A percentile compares a stretch with the other conserved stretches of the same genome.
These are phyloP conservation scores for Chionographis japonica DNA, from an alignment of 106 monocot species.

Conservation along the genomic window DNA sequence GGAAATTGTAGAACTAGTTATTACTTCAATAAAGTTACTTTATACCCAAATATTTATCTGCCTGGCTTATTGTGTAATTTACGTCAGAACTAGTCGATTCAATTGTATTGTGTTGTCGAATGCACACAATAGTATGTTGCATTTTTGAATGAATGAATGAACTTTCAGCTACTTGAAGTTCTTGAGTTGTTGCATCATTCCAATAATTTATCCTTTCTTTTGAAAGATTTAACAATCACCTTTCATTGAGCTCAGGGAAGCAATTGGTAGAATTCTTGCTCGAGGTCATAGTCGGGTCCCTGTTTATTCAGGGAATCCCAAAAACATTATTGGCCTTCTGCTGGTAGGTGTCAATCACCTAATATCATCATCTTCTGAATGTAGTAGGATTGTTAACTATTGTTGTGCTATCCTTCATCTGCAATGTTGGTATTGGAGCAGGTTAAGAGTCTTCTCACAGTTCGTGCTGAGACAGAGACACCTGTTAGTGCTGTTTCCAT, in stretches of 20 bases:
- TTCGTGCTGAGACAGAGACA: conserved; percentile 98
- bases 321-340: conserved; percentile 92
- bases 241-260: conserved; percentile 59
- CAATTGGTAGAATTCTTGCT: conserved; percentile 98
- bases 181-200: no score
- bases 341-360: conserved; percentile 55
- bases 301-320: conserved; percentile 91
- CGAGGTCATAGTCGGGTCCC: conserved; percentile 97
- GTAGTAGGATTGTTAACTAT: background rate
- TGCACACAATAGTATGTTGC: background rate
- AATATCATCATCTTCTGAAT: background rate
- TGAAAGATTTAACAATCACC: background rate
- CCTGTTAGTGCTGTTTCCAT: conserved; percentile 98
- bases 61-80: no score
- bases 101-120: background rate
- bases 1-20: background rate
- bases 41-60: no score
- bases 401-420: background rate
- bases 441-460: conserved; percentile 99
- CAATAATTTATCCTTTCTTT: background rate
- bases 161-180: no score
- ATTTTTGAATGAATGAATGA: background rate
- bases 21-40: no score
- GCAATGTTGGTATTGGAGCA: conserved; percentile 18
- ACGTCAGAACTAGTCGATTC: no score